Conservation (phyloP, 331 rosid species). For the Acacia concinna region DNA sequence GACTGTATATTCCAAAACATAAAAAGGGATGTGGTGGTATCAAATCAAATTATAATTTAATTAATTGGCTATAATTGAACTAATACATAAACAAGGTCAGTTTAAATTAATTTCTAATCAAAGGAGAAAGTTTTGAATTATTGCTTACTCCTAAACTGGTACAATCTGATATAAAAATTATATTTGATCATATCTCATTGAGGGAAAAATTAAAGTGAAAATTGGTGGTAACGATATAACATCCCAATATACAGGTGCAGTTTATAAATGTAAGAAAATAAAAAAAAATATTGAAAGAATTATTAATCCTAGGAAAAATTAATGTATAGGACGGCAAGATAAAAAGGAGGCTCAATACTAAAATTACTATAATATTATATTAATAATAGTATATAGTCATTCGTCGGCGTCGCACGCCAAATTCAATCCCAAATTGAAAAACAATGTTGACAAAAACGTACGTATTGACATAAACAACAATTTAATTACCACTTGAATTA, state of each 20-base stretch:
- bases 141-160: background rate
- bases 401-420: background rate
- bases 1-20: background rate
- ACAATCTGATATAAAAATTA: background rate
- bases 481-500: background rate
- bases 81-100: background rate
- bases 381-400: background rate
- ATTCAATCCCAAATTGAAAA: background rate
- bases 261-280: background rate
- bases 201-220: background rate
- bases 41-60: background rate
- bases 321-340: background rate
- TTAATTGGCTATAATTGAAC: background rate
- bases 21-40: too few species aligned
- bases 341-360: background rate
- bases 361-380: background rate
- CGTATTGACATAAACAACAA: background rate
- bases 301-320: background rate
- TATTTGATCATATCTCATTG: background rate
- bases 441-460: background rate
- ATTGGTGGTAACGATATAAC: background rate
- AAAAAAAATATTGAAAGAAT: background rate
- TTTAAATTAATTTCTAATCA: background rate
- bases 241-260: background rate
- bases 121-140: background rate